Percentiles rank a stretch among this genome's conserved stretches.
Conservation (phyloP, 2,329 filamentous ascomycete species). For the Parastagonospora nodorum region DNA sequence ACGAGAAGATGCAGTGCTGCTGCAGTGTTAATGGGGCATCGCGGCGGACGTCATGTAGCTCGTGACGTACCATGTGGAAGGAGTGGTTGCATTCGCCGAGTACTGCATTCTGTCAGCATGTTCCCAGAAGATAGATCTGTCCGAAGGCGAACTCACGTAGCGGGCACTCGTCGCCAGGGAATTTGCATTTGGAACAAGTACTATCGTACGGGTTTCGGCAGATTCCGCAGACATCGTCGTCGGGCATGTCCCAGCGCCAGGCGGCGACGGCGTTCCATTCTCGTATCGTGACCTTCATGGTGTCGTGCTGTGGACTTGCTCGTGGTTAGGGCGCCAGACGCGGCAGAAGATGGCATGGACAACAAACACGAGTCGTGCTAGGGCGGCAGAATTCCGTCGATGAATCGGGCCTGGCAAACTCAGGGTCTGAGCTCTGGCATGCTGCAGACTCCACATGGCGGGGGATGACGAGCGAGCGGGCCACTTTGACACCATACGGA, state of each 20-base stretch:
- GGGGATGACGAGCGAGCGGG: slow-evolving; percentile 21
- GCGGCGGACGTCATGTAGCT: neutral
- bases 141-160: slow-evolving; percentile 66
- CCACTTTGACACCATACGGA: slow-evolving; percentile 4
- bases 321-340: neutral
- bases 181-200: slow-evolving; percentile 97
- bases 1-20: slow-evolving; percentile 92
- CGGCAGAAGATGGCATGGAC: slow-evolving; percentile 10
- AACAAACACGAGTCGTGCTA: slow-evolving; percentile 23
- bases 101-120: slow-evolving; percentile 59
- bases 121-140: neutral
- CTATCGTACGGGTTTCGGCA: slow-evolving; percentile 98
- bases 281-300: slow-evolving; percentile 94
- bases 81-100: slow-evolving; percentile 97
- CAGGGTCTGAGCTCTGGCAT: slow-evolving; percentile 10
- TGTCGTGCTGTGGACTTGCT: slow-evolving; percentile 9
- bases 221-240: slow-evolving; percentile 97
- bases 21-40: slow-evolving; percentile 9
- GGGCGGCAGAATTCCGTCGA: slow-evolving; percentile 22
- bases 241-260: slow-evolving; percentile 97
- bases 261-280: slow-evolving; percentile 93
- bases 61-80: slow-evolving; percentile 83
- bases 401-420: slow-evolving; percentile 12
- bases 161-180: slow-evolving; percentile 93
- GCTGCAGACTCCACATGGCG: slow-evolving; percentile 13